A percentile compares a stretch with the other conserved stretches of the same genome.
phyloP scores from a whole-genome alignment of 2,329 filamentous ascomycete species.

The Atkinsonella texensis region DNA sequence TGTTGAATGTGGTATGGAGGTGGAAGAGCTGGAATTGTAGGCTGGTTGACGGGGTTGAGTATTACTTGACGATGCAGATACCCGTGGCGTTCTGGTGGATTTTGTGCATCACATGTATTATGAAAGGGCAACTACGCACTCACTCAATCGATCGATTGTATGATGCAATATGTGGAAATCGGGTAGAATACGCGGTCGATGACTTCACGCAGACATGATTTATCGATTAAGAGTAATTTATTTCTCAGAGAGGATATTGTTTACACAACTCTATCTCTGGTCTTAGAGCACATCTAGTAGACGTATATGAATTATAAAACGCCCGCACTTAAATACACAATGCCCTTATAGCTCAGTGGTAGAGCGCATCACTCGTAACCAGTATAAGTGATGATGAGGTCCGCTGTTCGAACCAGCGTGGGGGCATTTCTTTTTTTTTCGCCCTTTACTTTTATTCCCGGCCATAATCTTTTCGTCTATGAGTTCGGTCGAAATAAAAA shows the following conservation, averaged over 20 bases:
- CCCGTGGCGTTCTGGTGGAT: not conserved
- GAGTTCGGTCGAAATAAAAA: too few species aligned
- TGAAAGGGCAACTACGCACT: not conserved
- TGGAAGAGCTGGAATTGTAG: conserved; percentile 61
- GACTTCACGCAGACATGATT: too few species aligned
- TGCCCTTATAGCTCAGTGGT: not conserved
- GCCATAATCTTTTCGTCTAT: too few species aligned
- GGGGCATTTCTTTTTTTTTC: not conserved
- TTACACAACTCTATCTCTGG: too few species aligned
- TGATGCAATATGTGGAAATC: too few species aligned
- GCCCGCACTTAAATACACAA: too few species aligned
- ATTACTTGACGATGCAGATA: not conserved
- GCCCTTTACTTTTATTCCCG: not conserved
- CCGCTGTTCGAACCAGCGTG: not conserved
- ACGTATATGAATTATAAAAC: too few species aligned
- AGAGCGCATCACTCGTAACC: not conserved
- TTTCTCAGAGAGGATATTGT: too few species aligned
- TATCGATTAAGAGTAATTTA: too few species aligned
- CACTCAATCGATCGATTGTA: not conserved
- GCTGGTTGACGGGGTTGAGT: too few species aligned
- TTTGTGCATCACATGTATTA: not conserved
- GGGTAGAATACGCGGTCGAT: too few species aligned
- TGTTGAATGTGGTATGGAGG: conserved; percentile 63
- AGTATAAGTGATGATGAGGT: not conserved
- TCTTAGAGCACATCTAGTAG: too few species aligned